Evolutionary conservation across 352 stramenopile species (phyloP), one percentile per base, ranked within the genome.

Genomic region (Pythium vanterpoolii): DNA sequence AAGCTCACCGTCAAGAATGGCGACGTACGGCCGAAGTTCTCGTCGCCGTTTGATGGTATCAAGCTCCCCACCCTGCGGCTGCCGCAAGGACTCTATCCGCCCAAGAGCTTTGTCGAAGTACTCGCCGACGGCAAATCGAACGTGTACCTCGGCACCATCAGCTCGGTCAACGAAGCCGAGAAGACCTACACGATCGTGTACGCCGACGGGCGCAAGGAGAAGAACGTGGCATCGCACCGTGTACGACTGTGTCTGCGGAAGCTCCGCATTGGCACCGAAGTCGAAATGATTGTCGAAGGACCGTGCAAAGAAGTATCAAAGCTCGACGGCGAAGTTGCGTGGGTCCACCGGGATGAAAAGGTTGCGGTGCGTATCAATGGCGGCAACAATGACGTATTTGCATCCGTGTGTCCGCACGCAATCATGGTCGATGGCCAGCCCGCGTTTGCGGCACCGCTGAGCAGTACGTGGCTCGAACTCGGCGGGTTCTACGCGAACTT

Each of bases 201-300:
- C 45, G 66, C 69, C 19, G 79, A 89, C 30, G 79, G 77, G 2
- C 72, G 69, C 13, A 86, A 85, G 54, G 76, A 86, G 42, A 86
- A 87, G 39, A 74, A 73, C 9, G 71, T 89, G 7, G 46, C 64
- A 1, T 67, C 68, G 7, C 76, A 86, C 21, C 74, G 74, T 18
- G 74, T 89, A 30, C 79, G 77, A 13, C 51, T 87, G 0, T 87
- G 73, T 13, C 60, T 87, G 2, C 75, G 79, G 7, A 74, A 69
- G 28, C 65, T 89, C 7, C 67, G 73, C 26, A 76, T 89, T 5
- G 79, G 79, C 4, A 87, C 79, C 0, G 76, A 89, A 21, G 79
- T 89, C 2, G 77, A 87, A 52, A 86, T 89, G 77, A 79, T 89
- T 39, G 72, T 89, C 3, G 77, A 89, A 56, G 77, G 79, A 14